Evolutionary conservation across 2,329 filamentous ascomycete genomes (phyloP).

Genomic region (Penicillium sp.): DNA sequence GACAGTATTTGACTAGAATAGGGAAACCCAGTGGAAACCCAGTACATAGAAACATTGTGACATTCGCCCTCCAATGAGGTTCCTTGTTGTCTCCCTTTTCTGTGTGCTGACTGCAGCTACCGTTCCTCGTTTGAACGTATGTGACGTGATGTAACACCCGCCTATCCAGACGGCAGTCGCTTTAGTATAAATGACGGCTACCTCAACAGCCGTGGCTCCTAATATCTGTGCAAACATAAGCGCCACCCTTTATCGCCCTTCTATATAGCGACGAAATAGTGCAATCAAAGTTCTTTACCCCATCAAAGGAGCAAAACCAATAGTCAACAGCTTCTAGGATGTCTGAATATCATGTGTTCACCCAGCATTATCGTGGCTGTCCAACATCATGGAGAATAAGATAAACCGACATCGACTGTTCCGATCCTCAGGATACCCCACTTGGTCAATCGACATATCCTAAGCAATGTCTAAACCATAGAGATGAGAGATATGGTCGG

Average conservation of each 20-base stretch:
- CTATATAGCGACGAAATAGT: too few relatives aligned
- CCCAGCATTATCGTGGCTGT: neutral
- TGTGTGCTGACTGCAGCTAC: too few relatives aligned
- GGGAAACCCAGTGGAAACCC: too few relatives aligned
- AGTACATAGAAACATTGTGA: too few relatives aligned
- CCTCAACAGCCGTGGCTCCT: too few relatives aligned
- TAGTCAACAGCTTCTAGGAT: neutral
- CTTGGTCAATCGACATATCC: neutral
- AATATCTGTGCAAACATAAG: too few relatives aligned
- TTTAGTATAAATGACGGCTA: too few relatives aligned
- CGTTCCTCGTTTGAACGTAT: neutral
- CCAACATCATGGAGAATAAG: neutral
- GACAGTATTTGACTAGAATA: too few relatives aligned
- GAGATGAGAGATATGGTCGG: constrained; percentile 14
- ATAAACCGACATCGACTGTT: neutral
- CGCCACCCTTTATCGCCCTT: too few relatives aligned
- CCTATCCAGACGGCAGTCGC: too few relatives aligned
- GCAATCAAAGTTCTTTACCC: neutral
- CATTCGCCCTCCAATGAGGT: too few relatives aligned
- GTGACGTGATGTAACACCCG: neutral
- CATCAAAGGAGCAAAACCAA: neutral
- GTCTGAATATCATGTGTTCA: neutral
- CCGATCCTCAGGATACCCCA: neutral
- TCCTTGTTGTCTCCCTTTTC: too few relatives aligned
- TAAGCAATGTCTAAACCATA: neutral